Percentiles rank a stretch among this genome's conserved stretches.
These are phyloP conservation scores for Coemansia furcata DNA, from an alignment of 192 early-diverging fungal genomes.

Conservation along the genomic window DNA sequence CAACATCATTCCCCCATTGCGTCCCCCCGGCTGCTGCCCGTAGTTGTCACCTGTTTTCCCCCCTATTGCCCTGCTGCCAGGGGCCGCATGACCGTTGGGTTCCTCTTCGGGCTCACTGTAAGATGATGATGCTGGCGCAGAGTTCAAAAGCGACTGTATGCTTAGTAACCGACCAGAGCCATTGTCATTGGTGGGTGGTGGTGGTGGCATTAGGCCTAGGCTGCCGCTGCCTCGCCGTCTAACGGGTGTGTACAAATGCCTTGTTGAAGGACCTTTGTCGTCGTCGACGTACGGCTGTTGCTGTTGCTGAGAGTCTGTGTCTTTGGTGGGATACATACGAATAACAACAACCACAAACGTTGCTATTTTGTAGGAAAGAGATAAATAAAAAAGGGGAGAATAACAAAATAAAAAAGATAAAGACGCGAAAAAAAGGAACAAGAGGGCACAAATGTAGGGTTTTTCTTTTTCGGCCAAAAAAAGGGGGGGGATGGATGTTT, in stretches of 20 bases:
- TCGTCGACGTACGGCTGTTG: not conserved
- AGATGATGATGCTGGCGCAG: not conserved
- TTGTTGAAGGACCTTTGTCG: not conserved
- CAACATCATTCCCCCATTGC: not conserved
- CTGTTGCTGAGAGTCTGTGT: not conserved
- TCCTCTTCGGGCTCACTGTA: not conserved
- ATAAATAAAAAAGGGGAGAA: not conserved
- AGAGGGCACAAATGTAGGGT: too few species aligned
- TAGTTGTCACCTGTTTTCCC: not conserved
- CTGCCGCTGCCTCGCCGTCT: not conserved
- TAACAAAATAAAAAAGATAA: not conserved
- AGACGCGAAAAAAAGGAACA: not conserved
- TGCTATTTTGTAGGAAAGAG: not conserved
- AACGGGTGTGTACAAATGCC: not conserved
- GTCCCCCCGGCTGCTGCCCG: too few species aligned
- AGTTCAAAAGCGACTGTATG: slow-evolving; percentile 14
- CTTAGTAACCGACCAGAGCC: slow-evolving; percentile 4
- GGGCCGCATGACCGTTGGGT: not conserved
- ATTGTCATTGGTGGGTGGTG: not conserved
- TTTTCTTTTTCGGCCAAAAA: too few species aligned
- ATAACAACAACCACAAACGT: not conserved
- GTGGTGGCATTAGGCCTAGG: not conserved
- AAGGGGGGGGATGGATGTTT: too few species aligned
- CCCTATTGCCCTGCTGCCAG: not conserved
- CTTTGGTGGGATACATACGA: not conserved